Conservation (phyloP, 2,329 filamentous ascomycete genomes). For the Neofusicoccum sp. region DNA sequence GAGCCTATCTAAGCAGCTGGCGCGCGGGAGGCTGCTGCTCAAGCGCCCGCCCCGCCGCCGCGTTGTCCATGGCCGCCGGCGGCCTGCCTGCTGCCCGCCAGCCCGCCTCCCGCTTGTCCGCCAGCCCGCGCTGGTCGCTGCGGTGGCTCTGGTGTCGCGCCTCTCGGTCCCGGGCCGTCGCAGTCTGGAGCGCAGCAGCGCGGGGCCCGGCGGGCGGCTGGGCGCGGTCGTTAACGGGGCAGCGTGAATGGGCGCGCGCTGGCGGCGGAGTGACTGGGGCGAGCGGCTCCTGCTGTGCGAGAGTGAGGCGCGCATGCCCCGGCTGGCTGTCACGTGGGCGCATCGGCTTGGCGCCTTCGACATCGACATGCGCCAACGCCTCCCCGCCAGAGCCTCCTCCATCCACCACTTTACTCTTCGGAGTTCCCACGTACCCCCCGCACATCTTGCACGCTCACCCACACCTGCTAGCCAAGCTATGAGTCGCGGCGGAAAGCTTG, state of each 20-base stretch:
- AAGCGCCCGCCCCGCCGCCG: neutral
- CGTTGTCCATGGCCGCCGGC: neutral
- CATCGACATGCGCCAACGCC: conserved; percentile 13
- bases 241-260: neutral
- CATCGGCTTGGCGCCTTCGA: neutral
- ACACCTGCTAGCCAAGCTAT: conserved; percentile 62
- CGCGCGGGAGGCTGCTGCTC: neutral
- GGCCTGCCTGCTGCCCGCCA: no score
- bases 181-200: neutral
- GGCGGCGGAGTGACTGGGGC: neutral
- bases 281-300: neutral
- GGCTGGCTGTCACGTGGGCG: neutral
- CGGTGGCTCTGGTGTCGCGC: neutral
- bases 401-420: conserved; percentile 17
- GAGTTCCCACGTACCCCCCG: conserved; percentile 19
- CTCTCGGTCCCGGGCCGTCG: neutral
- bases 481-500: conserved; percentile 95
- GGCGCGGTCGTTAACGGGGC: neutral
- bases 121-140: neutral
- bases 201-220: neutral
- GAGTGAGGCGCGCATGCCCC: conserved; percentile 2
- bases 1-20: neutral
- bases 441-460: conserved; percentile 20
- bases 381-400: conserved; percentile 12
- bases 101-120: no score